Evolutionary conservation across 768 basidiomycete species (phyloP).

Genomic region (Favolaschia claudopus): DNA sequence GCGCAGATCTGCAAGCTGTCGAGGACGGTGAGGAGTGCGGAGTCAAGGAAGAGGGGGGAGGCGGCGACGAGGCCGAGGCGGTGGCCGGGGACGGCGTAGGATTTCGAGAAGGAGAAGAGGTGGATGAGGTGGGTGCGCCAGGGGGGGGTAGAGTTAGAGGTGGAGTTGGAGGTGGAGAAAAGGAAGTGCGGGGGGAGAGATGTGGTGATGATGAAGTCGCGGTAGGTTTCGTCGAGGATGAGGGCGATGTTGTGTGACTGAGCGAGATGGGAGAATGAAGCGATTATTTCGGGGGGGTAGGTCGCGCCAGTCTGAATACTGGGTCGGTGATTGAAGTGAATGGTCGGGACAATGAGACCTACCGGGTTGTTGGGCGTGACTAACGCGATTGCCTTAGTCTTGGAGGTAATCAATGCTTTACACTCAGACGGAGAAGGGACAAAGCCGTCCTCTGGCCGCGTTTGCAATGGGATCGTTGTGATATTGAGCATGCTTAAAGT

Average conservation of each 20-base stretch:
- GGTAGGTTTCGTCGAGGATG: slow-evolving; percentile 89
- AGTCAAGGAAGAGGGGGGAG: slow-evolving; percentile 57
- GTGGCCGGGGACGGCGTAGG: slow-evolving; percentile 83
- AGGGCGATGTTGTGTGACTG: slow-evolving; percentile 62
- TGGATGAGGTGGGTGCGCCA: slow-evolving; percentile 74
- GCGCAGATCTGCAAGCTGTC: slow-evolving; percentile 86
- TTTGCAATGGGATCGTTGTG: slow-evolving; percentile 61
- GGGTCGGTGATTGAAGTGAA: not conserved
- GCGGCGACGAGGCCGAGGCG: slow-evolving; percentile 78
- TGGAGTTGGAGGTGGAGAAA: too few relatives aligned
- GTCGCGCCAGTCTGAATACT: slow-evolving; percentile 67
- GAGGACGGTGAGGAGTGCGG: slow-evolving; percentile 61
- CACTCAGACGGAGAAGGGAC: slow-evolving; percentile 63
- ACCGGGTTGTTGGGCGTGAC: slow-evolving; percentile 84
- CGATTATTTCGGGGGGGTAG: slow-evolving; percentile 64
- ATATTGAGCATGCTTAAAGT: slow-evolving; percentile 69
- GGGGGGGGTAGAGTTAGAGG: too few relatives aligned
- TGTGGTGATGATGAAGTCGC: slow-evolving; percentile 74
- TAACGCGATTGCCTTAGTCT: slow-evolving; percentile 74
- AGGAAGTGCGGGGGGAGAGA: slow-evolving; percentile 60
- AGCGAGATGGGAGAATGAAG: slow-evolving; percentile 68
- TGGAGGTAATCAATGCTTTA: slow-evolving; percentile 57
- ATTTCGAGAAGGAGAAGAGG: slow-evolving; percentile 84
- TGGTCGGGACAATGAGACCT: slow-evolving; percentile 11
- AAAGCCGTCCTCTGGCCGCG: slow-evolving; percentile 60